Conservation (phyloP, 495 filamentous ascomycete genomes). For the Lichenothelia convexa region DNA sequence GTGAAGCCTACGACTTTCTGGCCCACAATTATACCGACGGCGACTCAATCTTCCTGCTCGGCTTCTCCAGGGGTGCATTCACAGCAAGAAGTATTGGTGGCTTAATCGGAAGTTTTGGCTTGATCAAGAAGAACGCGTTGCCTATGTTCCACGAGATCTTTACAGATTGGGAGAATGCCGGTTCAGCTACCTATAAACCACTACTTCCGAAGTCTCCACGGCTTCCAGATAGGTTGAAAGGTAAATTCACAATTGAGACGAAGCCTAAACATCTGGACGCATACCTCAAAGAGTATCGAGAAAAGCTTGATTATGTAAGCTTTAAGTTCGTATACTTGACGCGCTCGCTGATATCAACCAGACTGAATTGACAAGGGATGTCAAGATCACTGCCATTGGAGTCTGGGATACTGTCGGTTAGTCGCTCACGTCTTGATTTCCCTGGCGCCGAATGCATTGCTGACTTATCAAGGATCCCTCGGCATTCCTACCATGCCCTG, state of each 20-base stretch:
- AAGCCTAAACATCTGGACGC: constrained; percentile 37
- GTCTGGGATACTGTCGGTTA: constrained; percentile 24
- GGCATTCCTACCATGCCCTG: background rate
- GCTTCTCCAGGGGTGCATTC: constrained; percentile 59
- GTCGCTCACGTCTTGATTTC: too few relatives aligned
- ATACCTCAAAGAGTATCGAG: constrained; percentile 17
- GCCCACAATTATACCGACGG: constrained; percentile 45
- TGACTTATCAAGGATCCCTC: background rate
- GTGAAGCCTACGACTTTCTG: constrained; percentile 48
- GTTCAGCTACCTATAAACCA: constrained; percentile 31
- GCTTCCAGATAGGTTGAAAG: too few relatives aligned
- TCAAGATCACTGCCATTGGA: constrained; percentile 21
- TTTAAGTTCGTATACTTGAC: too few relatives aligned
- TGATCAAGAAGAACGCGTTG: constrained; percentile 45
- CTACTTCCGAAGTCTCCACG: too few relatives aligned
- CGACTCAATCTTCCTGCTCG: constrained; percentile 52
- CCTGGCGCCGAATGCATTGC: too few relatives aligned
- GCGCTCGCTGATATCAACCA: background rate
- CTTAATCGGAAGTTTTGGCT: constrained; percentile 40
- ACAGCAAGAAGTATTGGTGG: constrained; percentile 47
- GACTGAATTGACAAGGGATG: constrained; percentile 14
- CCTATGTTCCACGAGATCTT: constrained; percentile 46
- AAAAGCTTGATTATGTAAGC: constrained; percentile 25
- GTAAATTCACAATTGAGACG: too few relatives aligned
- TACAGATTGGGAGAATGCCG: constrained; percentile 40